These are phyloP conservation scores for Acrodontium crateriforme DNA, from an alignment of 2,329 filamentous ascomycete species.

Conservation along the genomic window DNA sequence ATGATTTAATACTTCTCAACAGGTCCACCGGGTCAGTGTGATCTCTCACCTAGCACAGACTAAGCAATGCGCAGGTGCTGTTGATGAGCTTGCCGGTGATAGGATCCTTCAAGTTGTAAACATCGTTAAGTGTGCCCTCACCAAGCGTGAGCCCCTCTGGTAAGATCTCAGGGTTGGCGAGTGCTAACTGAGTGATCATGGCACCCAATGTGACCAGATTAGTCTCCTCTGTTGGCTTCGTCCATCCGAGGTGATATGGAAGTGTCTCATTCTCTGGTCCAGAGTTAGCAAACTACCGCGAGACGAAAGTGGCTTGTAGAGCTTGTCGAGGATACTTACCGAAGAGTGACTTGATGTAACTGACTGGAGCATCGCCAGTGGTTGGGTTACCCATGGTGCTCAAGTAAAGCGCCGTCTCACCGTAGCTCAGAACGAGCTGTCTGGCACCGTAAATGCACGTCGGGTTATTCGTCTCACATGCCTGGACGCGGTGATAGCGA, in stretches of 20 bases:
- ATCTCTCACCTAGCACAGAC: too few relatives aligned
- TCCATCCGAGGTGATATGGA: constrained; percentile 21
- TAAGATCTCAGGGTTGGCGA: constrained; percentile 8
- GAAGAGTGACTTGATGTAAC: constrained; percentile 15
- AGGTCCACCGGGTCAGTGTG: too few relatives aligned
- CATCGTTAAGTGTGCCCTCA: constrained; percentile 1
- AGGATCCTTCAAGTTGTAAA: too few relatives aligned
- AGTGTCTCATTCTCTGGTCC: constrained; percentile 19
- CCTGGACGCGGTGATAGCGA: constrained; percentile 18
- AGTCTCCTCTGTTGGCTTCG: constrained; percentile 8
- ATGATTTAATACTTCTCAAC: too few relatives aligned
- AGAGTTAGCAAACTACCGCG: too few relatives aligned
- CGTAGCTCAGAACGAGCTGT: constrained; percentile 23
- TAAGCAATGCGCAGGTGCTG: too few relatives aligned
- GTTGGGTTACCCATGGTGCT: constrained; percentile 21
- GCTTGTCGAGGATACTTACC: constrained; percentile 14
- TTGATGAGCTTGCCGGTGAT: too few relatives aligned
- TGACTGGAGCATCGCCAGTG: constrained; percentile 14
- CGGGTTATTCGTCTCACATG: constrained; percentile 16
- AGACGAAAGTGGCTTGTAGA: too few relatives aligned
- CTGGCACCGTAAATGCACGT: constrained; percentile 21
- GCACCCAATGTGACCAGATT: constrained; percentile 13
- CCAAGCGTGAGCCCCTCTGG: constrained; percentile 11
- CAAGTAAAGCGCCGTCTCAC: constrained; percentile 26
- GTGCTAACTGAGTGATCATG: constrained; percentile 14